These are phyloP conservation scores for Mortierella alpina DNA, from an alignment of 192 early-diverging fungal genomes.

Conservation along the genomic window DNA sequence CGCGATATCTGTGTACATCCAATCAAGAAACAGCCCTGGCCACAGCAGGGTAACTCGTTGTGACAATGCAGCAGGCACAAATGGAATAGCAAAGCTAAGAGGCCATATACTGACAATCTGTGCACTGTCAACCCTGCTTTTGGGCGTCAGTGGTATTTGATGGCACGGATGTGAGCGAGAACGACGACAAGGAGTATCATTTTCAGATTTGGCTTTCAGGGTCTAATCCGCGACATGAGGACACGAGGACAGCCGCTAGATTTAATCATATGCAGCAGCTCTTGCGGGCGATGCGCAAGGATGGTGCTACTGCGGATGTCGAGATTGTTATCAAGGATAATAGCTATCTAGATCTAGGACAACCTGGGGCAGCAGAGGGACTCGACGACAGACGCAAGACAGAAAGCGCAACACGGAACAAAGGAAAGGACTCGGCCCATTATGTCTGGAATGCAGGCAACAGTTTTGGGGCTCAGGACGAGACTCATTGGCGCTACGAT, in stretches of 20 bases:
- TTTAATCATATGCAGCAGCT: slow-evolving; percentile 8
- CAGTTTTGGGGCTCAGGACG: too few relatives aligned
- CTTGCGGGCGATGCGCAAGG: slow-evolving; percentile 14
- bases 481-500: too few relatives aligned
- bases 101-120: too few relatives aligned
- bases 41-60: slow-evolving; percentile 23
- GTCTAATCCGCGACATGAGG: slow-evolving; percentile 19
- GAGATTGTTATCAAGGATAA: slow-evolving; percentile 20
- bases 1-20: slow-evolving; percentile 27
- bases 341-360: background rate
- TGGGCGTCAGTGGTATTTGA: slow-evolving; percentile 20
- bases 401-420: background rate
- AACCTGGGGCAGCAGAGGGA: background rate
- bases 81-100: too few relatives aligned
- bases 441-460: too few relatives aligned
- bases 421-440: too few relatives aligned
- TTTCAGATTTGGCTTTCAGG: slow-evolving; percentile 43
- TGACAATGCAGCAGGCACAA: too few relatives aligned
- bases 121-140: too few relatives aligned
- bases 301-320: slow-evolving; percentile 21
- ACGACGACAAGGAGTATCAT: slow-evolving; percentile 15
- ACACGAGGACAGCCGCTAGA: slow-evolving; percentile 4
- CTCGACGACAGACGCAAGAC: background rate
- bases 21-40: slow-evolving; percentile 13
- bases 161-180: slow-evolving; percentile 12